Base-by-base conservation (phyloP, 2,329 filamentous ascomycete genomes). In the Fusarium chuoi region DNA sequence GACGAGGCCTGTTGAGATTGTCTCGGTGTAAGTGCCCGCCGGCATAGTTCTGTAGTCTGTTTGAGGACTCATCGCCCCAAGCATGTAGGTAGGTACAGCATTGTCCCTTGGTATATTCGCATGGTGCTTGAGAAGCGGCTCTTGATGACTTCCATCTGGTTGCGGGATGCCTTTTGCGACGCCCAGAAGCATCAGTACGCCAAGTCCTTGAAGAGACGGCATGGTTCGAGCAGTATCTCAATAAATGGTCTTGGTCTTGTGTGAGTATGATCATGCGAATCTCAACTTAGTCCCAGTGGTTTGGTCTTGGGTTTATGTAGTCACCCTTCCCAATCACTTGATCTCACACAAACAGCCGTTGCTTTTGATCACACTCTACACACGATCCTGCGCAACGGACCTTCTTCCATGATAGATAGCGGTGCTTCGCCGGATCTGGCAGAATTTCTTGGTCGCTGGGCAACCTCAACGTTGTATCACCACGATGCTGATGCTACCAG, bases 21-120 rank as follows among this genome's bases (percentile, higher is more conserved):
- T 73, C 56, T 75, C 58, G 1, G 77, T 79, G 61, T 79, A 79
- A 28, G 73, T 79, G 1, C 78, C 77, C 2, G 69, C 68, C 2
- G 77, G 70, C 71, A 78, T 76, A 26, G 77, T 79, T 57, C 44
- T 62, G 63, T 78, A 79, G 64, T 79, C 67, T 15, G 51, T 77
- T 5, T n/a, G 61, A 45, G 4, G 65, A 18, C 42, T 36, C 49
- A 52, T 26, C 7, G 13, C 49, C 13, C n/a, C 42, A 7, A 35
- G 26, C 13, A 33, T 30, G 4, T 36, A 41, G 28, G 39, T 42
- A 15, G 57, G 11, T 12, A 44, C 8, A 2, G 20, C 42, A 1
- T 48, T 18, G 4, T 35, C 44, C 30, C 36, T 24, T 4, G 46
- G 30, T 3, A 49, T 13, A 17, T 51, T 36, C 3, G 26, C 36